Conservation (phyloP, 139 green algal species). For the Yamagishiella unicocca region DNA sequence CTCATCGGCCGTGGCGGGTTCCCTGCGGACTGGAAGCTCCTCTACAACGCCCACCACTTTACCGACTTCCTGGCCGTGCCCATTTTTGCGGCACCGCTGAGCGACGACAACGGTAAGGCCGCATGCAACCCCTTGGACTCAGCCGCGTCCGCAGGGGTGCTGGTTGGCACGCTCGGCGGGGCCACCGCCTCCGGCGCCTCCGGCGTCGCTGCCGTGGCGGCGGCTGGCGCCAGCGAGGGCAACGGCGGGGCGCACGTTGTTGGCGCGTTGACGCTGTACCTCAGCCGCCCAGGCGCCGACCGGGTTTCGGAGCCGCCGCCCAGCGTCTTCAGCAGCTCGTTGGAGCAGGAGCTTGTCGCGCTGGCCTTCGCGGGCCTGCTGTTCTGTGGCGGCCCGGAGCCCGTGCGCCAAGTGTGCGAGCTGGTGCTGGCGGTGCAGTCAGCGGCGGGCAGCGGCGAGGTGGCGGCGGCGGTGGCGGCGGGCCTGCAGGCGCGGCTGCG, state of each 20-base stretch:
- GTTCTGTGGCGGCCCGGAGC: background rate
- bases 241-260: background rate
- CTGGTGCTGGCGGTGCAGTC: conserved; percentile 38
- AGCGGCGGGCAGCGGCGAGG: conserved; percentile 17
- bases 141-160: background rate
- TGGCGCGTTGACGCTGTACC: conserved; percentile 27
- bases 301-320: background rate
- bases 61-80: conserved; percentile 37
- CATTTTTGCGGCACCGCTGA: background rate
- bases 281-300: conserved; percentile 16
- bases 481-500: conserved; percentile 26
- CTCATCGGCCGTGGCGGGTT: background rate
- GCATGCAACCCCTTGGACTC: background rate
- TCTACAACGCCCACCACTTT: conserved; percentile 35
- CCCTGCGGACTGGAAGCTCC: conserved; percentile 42
- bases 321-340: background rate
- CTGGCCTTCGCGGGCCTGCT: conserved; percentile 11
- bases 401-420: conserved; percentile 33
- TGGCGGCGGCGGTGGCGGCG: conserved; percentile 38
- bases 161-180: background rate
- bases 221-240: background rate
- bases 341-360: conserved; percentile 37
- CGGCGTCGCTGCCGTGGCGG: background rate
- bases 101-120: background rate
- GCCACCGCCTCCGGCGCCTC: background rate